Base-by-base conservation (phyloP, 306 rosid species). In the Prunus kanzakura region DNA sequence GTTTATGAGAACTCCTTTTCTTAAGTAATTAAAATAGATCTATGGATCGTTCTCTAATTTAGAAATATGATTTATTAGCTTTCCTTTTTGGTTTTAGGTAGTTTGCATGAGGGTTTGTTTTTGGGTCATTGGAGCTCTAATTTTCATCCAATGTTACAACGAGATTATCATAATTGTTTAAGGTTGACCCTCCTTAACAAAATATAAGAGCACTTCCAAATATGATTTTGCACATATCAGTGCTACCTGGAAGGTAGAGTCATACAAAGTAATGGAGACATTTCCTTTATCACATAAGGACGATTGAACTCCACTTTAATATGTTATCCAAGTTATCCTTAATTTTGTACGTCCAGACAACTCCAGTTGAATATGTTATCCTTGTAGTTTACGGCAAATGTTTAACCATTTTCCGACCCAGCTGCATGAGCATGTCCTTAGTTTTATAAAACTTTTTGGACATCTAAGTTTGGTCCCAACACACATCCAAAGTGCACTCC, bases 341-440 rank as follows among this genome's bases (percentile, higher is more conserved):
- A 11, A 14, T 6, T n/a, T 22, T 57, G 66, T 14, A 41, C 11
- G 23, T 57, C 55, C 56, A 38, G 41, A 72, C 55, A 72, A 57
- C 10, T 72, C n/a, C 67, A n/a, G 25, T 57, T 72, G 67, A 38
- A 29, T 62, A 62, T 29, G 43, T 62, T 29, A 62, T 62, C 75
- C 76, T 72, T 12, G 0, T 62, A 72, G 57, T 35, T 57, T 38
- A 7, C n/a, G 66, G 54, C 45, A 54, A 13, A n/a, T 69, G 52
- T 32, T 11, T n/a, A 71, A 60, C 35, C 43, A 38, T 35, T 13
- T 54, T 16, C 29, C 20, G 49, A 30, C 27, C 63, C 43, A 70
- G 46, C 45, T 70, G 46, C 61, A 70, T 3, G 12, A 38, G 50
- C 62, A 60, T 60, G 64, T 10, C 63, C 47, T 4, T 69, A 51